Conservation (phyloP, 164 flowering plant species). For the Nymphaea thermarum region DNA sequence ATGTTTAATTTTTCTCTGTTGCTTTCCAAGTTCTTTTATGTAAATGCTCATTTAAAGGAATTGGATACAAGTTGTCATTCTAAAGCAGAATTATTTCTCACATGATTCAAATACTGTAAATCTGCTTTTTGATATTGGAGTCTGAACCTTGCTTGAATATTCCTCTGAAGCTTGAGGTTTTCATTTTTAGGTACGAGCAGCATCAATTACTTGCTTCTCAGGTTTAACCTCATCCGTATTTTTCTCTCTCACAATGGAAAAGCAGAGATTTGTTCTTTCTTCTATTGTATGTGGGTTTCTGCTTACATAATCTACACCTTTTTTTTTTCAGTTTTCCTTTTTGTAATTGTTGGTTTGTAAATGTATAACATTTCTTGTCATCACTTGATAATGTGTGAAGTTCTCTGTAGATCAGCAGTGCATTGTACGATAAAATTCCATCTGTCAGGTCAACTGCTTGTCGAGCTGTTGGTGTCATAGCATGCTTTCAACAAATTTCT, state of each 20-base stretch:
- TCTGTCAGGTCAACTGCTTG: slow-evolving; percentile 92
- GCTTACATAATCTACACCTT: neutral
- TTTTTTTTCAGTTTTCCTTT: neutral
- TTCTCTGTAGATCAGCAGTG: slow-evolving; percentile 41
- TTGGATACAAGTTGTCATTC: no score
- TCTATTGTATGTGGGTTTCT: slow-evolving; percentile 39
- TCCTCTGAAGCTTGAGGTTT: neutral
- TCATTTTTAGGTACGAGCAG: slow-evolving; percentile 66
- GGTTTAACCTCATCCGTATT: slow-evolving; percentile 81
- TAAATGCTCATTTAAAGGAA: no score
- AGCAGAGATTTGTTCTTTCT: slow-evolving; percentile 48
- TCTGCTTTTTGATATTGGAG: no score
- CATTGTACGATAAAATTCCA: slow-evolving; percentile 52
- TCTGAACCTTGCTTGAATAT: no score
- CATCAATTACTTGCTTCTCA: slow-evolving; percentile 86
- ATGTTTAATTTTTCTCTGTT: no score
- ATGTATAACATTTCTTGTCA: neutral
- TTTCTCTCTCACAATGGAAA: slow-evolving; percentile 43
- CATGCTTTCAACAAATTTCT: no score
- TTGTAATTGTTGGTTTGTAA: neutral
- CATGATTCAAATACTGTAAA: no score
- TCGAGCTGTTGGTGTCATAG: slow-evolving; percentile 61
- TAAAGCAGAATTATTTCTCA: no score
- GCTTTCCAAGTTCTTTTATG: no score
- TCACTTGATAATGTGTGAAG: neutral